Conservation (phyloP, 345 rosid species). For the Geranium rotundifolium region DNA sequence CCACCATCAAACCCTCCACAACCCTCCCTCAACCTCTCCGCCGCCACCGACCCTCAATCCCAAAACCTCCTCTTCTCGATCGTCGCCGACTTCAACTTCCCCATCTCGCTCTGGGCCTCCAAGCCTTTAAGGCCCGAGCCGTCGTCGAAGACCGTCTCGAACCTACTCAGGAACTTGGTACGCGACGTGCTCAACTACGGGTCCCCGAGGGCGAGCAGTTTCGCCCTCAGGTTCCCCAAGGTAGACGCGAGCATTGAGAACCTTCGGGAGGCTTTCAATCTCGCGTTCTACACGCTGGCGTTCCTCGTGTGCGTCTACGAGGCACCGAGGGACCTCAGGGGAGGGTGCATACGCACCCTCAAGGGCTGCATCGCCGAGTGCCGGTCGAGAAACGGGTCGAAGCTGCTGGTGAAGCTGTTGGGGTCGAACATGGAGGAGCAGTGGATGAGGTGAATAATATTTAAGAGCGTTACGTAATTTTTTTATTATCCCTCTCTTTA, state of each 20-base stretch:
- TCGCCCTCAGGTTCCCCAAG: slow-evolving; percentile 32
- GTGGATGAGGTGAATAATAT: slow-evolving; percentile 57
- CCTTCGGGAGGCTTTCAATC: slow-evolving; percentile 45
- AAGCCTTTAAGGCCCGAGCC: slow-evolving; percentile 29
- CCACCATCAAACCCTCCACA: slow-evolving; percentile 5
- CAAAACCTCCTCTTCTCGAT: slow-evolving; percentile 37
- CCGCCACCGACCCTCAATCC: slow-evolving; percentile 24
- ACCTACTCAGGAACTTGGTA: slow-evolving; percentile 38
- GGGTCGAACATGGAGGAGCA: slow-evolving; percentile 77
- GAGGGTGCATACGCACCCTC: slow-evolving; percentile 37
- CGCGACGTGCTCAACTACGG: slow-evolving; percentile 50
- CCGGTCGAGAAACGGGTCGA: slow-evolving; percentile 39
- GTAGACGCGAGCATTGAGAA: slow-evolving; percentile 16
- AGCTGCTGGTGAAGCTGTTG: slow-evolving; percentile 47
- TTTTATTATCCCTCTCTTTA: no score
- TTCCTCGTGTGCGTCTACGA: slow-evolving; percentile 68
- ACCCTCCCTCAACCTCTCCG: slow-evolving; percentile 44
- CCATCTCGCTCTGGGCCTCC: slow-evolving; percentile 61
- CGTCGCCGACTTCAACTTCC: slow-evolving; percentile 28
- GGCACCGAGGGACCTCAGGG: slow-evolving; percentile 58
- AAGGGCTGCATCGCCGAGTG: slow-evolving; percentile 37
- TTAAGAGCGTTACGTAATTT: no score
- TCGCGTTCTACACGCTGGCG: slow-evolving; percentile 47
- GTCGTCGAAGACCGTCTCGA: slow-evolving; percentile 24
- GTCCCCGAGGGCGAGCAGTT: slow-evolving; percentile 6